Percentiles rank a stretch among this genome's conserved stretches.
Conservation (phyloP, 352 stramenopile genomes). For the Pythium pyrilobum region DNA sequence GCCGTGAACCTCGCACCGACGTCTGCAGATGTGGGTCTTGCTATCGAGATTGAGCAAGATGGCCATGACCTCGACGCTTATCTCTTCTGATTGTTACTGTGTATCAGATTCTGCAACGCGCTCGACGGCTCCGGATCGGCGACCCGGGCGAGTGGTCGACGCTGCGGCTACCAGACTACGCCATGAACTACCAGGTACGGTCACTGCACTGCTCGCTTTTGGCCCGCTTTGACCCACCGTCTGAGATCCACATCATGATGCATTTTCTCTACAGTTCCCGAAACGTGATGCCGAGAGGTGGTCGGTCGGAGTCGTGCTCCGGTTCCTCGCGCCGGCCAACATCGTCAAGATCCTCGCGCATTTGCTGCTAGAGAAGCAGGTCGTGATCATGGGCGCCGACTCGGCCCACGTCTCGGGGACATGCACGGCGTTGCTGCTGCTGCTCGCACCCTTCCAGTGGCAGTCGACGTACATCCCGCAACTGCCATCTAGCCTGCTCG, state of each 20-base stretch:
- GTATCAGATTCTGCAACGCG: slow-evolving; percentile 59
- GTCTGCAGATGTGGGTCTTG: slow-evolving; percentile 33
- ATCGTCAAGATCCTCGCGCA: slow-evolving; percentile 66
- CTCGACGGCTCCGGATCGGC: slow-evolving; percentile 54
- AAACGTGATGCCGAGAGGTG: slow-evolving; percentile 68
- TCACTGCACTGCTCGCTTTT: neutral
- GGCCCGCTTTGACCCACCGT: neutral
- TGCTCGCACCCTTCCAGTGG: slow-evolving; percentile 82
- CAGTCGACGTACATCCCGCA: slow-evolving; percentile 87
- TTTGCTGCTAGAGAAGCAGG: slow-evolving; percentile 76
- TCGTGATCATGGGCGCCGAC: slow-evolving; percentile 70
- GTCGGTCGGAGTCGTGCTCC: slow-evolving; percentile 61
- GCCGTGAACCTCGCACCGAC: slow-evolving; percentile 19
- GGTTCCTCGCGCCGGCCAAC: slow-evolving; percentile 46
- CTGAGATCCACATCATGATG: too few species aligned
- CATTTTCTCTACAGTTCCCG: slow-evolving; percentile 31
- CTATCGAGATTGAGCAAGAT: too few species aligned
- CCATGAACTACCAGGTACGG: slow-evolving; percentile 68
- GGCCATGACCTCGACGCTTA: too few species aligned
- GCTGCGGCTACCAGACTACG: slow-evolving; percentile 47
- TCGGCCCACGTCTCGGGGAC: slow-evolving; percentile 61
- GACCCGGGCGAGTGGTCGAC: slow-evolving; percentile 63
- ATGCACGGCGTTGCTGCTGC: slow-evolving; percentile 59
- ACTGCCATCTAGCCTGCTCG: slow-evolving; percentile 57
- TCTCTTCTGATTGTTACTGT: neutral